Percentiles rank a stretch among this genome's conserved stretches.
Conservation (phyloP, 2,329 filamentous ascomycete genomes). For the Elsinoe fawcettii region DNA sequence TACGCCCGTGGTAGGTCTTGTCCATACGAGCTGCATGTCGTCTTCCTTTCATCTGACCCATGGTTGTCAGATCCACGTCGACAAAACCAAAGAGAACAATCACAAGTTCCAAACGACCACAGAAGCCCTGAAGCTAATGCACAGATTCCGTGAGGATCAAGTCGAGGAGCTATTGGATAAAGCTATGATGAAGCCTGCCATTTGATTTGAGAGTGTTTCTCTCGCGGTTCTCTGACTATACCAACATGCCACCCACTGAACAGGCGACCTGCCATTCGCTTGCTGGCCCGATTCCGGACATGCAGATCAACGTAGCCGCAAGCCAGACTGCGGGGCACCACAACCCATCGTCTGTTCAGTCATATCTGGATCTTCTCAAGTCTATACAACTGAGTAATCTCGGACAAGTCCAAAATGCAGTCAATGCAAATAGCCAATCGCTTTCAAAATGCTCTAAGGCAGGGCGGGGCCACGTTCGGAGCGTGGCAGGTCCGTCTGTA, state of each 20-base stretch:
- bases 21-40: constrained; percentile 11
- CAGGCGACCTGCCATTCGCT: neutral
- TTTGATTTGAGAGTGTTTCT: neutral
- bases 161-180: constrained; percentile 62
- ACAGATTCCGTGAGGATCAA: constrained; percentile 61
- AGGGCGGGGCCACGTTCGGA: constrained; percentile 45
- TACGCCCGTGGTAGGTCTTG: constrained; percentile 59
- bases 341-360: neutral
- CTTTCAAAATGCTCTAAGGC: constrained; percentile 44
- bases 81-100: constrained; percentile 45
- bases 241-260: neutral
- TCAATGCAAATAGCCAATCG: constrained; percentile 49
- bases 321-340: neutral
- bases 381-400: neutral
- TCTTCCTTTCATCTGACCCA: neutral
- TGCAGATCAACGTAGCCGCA: constrained; percentile 7
- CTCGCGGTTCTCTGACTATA: neutral
- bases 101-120: constrained; percentile 50
- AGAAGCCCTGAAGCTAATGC: constrained; percentile 66
- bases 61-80: constrained; percentile 49
- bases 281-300: neutral
- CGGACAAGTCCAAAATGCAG: neutral
- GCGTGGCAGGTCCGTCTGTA: constrained; percentile 49
- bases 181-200: constrained; percentile 28
- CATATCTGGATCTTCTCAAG: neutral